These are phyloP conservation scores for Gastrodia elata DNA, from an alignment of 106 monocot species.

Conservation along the genomic window DNA sequence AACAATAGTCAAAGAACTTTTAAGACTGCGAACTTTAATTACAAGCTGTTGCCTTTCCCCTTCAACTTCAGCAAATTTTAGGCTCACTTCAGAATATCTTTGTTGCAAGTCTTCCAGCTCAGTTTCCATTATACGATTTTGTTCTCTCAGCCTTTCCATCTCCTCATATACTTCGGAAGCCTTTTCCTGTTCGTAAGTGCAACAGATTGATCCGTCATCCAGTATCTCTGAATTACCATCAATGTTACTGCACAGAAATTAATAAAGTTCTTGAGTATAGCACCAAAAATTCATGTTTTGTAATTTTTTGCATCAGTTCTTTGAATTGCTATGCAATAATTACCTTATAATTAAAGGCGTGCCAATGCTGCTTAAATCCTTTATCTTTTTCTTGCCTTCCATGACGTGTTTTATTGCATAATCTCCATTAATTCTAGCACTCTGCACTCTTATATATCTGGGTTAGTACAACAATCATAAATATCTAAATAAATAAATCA, in stretches of 20 bases:
- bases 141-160: conserved; percentile 40
- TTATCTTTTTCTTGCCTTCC: conserved; percentile 9
- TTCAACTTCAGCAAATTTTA: conserved; percentile 95
- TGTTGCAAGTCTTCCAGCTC: conserved; percentile 93
- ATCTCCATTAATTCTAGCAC: not conserved
- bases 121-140: conserved; percentile 56
- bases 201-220: conserved; percentile 2
- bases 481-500: too few relatives aligned
- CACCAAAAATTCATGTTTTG: not conserved
- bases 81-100: conserved; percentile 88
- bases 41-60: conserved; percentile 96
- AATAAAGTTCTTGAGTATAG: not conserved
- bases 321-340: not conserved
- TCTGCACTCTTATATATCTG: not conserved
- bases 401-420: not conserved
- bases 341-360: conserved; percentile 15
- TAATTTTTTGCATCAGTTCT: not conserved
- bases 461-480: not conserved
- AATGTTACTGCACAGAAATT: conserved; percentile 26
- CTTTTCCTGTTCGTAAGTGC: conserved; percentile 10
- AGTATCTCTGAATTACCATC: conserved; percentile 8
- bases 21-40: conserved; percentile 72
- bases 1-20: conserved; percentile 57
- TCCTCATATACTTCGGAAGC: conserved; percentile 23
- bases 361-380: not conserved